Percentiles rank a stretch among this genome's conserved stretches.
These are phyloP conservation scores for Imleria badia DNA, from an alignment of 768 basidiomycete genomes.

Conservation along the genomic window DNA sequence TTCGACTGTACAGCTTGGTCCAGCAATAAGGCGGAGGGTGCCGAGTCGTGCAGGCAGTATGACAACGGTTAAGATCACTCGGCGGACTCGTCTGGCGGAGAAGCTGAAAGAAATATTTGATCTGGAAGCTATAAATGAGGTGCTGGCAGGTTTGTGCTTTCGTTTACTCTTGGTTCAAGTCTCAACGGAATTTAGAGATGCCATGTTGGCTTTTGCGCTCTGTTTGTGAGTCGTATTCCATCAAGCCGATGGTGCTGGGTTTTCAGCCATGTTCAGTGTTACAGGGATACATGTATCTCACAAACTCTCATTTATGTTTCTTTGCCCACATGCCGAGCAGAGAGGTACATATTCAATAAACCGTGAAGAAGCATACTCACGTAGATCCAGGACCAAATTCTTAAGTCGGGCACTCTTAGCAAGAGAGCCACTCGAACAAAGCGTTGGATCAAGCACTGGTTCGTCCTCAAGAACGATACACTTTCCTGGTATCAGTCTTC, in stretches of 20 bases:
- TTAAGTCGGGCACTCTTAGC: conserved; percentile 88
- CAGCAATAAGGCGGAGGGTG: conserved; percentile 23
- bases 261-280: conserved; percentile 54
- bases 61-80: conserved; percentile 66
- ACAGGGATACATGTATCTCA: conserved; percentile 97
- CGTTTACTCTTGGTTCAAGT: background rate
- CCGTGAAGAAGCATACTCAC: conserved; percentile 8
- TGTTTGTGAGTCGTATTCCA: conserved; percentile 60
- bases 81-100: conserved; percentile 75
- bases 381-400: conserved; percentile 70
- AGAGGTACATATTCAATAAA: conserved; percentile 55
- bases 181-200: conserved; percentile 58
- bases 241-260: background rate
- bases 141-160: conserved; percentile 65
- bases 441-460: conserved; percentile 95
- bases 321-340: conserved; percentile 91
- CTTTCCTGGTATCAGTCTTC: conserved; percentile 97
- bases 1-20: conserved; percentile 16
- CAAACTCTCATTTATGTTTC: conserved; percentile 92
- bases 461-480: conserved; percentile 92
- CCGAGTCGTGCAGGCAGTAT: conserved; percentile 58
- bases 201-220: conserved; percentile 92
- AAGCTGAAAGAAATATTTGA: conserved; percentile 90
- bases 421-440: conserved; percentile 90
- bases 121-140: conserved; percentile 76